A percentile compares a stretch with the other conserved stretches of the same genome.
phyloP scores from a whole-genome alignment of 2,329 filamentous ascomycete species.

The Domatiomyces globalis region DNA sequence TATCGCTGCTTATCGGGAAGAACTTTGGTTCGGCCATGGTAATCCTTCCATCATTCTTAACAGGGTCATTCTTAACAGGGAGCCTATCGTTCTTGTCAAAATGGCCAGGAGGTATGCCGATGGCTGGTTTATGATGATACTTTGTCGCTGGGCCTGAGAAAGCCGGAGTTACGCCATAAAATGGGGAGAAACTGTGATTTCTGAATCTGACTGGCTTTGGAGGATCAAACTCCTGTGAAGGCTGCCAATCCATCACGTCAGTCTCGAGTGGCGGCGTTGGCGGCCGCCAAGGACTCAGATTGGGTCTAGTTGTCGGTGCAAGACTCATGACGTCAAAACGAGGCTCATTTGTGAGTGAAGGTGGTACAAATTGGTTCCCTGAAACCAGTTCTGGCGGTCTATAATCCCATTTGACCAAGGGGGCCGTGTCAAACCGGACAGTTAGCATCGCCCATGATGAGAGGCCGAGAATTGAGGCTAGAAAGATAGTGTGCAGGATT shows the following conservation, averaged over 20 bases:
- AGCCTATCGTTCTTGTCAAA: constrained; percentile 22
- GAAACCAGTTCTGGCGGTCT: constrained; percentile 11
- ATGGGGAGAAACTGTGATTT: constrained; percentile 27
- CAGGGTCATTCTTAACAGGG: constrained; percentile 13
- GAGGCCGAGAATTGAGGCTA: constrained; percentile 27
- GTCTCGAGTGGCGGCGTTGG: constrained; percentile 22
- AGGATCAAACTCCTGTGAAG: constrained; percentile 23
- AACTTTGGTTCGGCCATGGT: constrained; percentile 33
- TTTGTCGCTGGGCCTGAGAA: constrained; percentile 27
- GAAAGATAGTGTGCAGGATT: constrained; percentile 24
- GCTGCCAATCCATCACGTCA: constrained; percentile 39
- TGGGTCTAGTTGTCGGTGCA: constrained; percentile 14
- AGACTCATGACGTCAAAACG: constrained; percentile 22
- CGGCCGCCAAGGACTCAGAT: constrained; percentile 26
- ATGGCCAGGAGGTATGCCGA: constrained; percentile 22
- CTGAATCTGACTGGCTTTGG: constrained; percentile 19
- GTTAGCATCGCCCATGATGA: constrained; percentile 25
- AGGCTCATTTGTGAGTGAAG: not conserved
- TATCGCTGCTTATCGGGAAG: constrained; percentile 31
- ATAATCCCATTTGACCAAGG: constrained; percentile 23
- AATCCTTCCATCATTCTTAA: constrained; percentile 13
- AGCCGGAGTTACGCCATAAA: constrained; percentile 30
- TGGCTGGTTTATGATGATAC: constrained; percentile 12
- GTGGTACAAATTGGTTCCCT: constrained; percentile 12
- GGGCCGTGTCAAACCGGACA: constrained; percentile 28